Evolutionary conservation across 768 basidiomycete species (phyloP).

Genomic region (Kwoniella newhampshirensis): DNA sequence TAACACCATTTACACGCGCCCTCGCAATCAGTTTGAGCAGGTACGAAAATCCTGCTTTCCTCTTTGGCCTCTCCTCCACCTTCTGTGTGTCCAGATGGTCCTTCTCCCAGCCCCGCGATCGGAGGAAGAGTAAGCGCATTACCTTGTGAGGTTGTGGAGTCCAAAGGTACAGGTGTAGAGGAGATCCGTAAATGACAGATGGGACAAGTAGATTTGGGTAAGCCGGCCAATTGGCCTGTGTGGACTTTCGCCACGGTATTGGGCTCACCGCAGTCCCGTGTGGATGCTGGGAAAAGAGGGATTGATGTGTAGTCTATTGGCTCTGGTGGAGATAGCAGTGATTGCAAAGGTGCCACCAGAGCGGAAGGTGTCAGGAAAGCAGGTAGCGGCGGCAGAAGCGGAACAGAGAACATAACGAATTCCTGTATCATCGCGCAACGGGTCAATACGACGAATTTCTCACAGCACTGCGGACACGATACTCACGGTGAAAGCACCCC

Average conservation of each 20-base stretch:
- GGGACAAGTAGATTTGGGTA: conserved; percentile 77
- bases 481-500: conserved; percentile 95
- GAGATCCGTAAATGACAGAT: conserved; percentile 62
- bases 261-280: not conserved
- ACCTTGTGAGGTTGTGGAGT: conserved; percentile 28
- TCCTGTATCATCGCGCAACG: conserved; percentile 63
- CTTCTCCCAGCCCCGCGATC: conserved; percentile 26
- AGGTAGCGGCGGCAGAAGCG: conserved; percentile 67
- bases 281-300: conserved; percentile 8
- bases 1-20: conserved; percentile 92
- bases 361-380: conserved; percentile 19
- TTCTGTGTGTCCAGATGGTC: conserved; percentile 54
- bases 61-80: conserved; percentile 57
- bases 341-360: conserved; percentile 22
- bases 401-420: conserved; percentile 88
- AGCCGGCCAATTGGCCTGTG: conserved; percentile 64
- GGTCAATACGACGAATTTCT: conserved; percentile 1
- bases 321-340: conserved; percentile 17
- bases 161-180: conserved; percentile 60
- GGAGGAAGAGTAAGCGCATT: conserved; percentile 24
- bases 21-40: conserved; percentile 58
- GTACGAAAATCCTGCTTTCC: conserved; percentile 76
- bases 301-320: conserved; percentile 25
- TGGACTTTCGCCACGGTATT: conserved; percentile 5
- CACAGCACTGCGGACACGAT: not conserved